Evolutionary conservation across 208 protist genomes (phyloP).

Genomic region (Naegleria fowleri): DNA sequence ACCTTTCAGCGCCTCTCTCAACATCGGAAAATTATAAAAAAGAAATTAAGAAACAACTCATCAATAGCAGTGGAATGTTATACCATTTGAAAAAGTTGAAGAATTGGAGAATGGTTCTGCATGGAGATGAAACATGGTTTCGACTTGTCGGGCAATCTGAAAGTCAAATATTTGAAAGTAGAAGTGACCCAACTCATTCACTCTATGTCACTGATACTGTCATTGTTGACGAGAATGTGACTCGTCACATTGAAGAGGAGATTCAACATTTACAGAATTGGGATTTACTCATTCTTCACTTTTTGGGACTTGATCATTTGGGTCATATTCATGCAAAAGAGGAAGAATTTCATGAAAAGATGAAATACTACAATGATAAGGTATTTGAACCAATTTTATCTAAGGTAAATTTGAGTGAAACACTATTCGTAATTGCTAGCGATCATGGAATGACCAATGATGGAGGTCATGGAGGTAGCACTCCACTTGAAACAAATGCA

Average conservation of each 20-base stretch:
- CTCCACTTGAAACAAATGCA: slow-evolving; percentile 44
- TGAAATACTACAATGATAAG: background rate
- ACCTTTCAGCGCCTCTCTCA: background rate
- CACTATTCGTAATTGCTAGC: slow-evolving; percentile 59
- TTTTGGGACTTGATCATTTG: slow-evolving; percentile 72
- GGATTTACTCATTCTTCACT: slow-evolving; percentile 63
- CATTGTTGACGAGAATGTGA: slow-evolving; percentile 31
- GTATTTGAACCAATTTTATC: slow-evolving; percentile 11
- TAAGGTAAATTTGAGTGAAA: slow-evolving; percentile 31
- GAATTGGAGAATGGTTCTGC: slow-evolving; percentile 11
- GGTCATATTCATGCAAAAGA: slow-evolving; percentile 56
- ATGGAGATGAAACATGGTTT: slow-evolving; percentile 34
- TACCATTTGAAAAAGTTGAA: background rate
- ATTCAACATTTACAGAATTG: slow-evolving; percentile 24
- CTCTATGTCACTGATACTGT: slow-evolving; percentile 31
- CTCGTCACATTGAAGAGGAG: slow-evolving; percentile 1
- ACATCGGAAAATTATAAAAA: background rate
- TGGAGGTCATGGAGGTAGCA: slow-evolving; percentile 65
- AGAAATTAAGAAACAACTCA: background rate
- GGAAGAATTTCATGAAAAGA: background rate
- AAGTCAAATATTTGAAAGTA: background rate
- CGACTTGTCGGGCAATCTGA: background rate
- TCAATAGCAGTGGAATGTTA: background rate
- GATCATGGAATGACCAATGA: slow-evolving; percentile 71
- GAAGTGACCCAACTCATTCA: slow-evolving; percentile 15